Conservation (phyloP, 768 basidiomycete species). For the Psilocybe tampanensis region DNA sequence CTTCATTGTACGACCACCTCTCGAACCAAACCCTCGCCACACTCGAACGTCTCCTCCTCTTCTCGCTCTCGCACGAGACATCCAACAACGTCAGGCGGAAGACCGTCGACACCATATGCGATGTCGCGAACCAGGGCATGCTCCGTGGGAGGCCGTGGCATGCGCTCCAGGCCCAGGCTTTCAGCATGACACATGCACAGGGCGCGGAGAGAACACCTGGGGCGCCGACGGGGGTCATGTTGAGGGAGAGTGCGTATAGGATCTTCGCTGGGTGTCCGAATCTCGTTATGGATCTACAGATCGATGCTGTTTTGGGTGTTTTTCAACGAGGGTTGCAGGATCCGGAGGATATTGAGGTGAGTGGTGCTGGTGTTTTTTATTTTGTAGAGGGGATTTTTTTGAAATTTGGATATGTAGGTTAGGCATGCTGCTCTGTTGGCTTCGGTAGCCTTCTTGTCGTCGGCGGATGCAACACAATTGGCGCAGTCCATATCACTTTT, state of each 20-base stretch:
- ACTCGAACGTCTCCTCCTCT: conserved; percentile 72
- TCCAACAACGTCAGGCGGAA: conserved; percentile 63
- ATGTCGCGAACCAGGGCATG: conserved; percentile 78
- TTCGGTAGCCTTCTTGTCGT: conserved; percentile 66
- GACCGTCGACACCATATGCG: conserved; percentile 74
- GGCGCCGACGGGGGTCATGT: conserved; percentile 22
- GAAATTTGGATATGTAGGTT: conserved; percentile 47
- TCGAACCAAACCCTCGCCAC: conserved; percentile 64
- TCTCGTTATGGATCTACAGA: conserved; percentile 75
- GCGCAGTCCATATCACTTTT: conserved; percentile 62
- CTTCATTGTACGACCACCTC: conserved; percentile 79
- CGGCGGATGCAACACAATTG: conserved; percentile 62
- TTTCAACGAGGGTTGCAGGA: conserved; percentile 74
- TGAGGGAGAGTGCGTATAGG: conserved; percentile 66
- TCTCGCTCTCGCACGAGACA: conserved; percentile 66
- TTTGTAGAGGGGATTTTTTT: background rate
- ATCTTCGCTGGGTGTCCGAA: conserved; percentile 78
- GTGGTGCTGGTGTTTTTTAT: background rate
- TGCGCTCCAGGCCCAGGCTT: conserved; percentile 71
- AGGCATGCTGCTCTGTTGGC: conserved; percentile 74
- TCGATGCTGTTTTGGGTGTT: conserved; percentile 66
- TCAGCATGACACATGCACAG: conserved; percentile 57
- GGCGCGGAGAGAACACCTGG: conserved; percentile 16
- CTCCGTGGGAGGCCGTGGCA: conserved; percentile 79
- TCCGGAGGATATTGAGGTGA: conserved; percentile 60